A percentile compares a stretch with the other conserved stretches of the same genome.
Evolutionary conservation across 2,329 filamentous ascomycete species (phyloP).

Genomic region (Thielaviopsis populi): DNA sequence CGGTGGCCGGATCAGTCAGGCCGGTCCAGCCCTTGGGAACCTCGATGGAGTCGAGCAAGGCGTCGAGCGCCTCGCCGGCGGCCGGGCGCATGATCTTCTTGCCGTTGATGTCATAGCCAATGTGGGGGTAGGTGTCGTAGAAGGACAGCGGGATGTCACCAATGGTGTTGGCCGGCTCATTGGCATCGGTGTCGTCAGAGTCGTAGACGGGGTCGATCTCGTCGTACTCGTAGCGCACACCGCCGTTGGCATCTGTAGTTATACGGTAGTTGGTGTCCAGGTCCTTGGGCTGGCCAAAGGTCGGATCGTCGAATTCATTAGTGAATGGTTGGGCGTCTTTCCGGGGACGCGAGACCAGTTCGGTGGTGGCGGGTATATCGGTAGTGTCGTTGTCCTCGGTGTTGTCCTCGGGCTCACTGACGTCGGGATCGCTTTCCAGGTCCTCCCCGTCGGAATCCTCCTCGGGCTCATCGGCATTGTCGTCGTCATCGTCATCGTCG

Average conservation of each 20-base stretch:
- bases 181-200: slow-evolving; percentile 80
- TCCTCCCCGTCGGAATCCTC: slow-evolving; percentile 28
- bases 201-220: slow-evolving; percentile 93
- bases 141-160: slow-evolving; percentile 87
- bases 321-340: slow-evolving; percentile 22
- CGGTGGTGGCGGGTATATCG: slow-evolving; percentile 29
- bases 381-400: slow-evolving; percentile 28
- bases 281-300: slow-evolving; percentile 8
- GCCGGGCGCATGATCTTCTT: slow-evolving; percentile 96
- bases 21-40: slow-evolving; percentile 96
- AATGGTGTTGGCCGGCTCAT: slow-evolving; percentile 73
- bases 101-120: slow-evolving; percentile 97
- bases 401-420: slow-evolving; percentile 24
- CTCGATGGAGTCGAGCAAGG: slow-evolving; percentile 88
- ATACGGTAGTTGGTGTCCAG: slow-evolving; percentile 34
- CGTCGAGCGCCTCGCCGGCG: slow-evolving; percentile 83
- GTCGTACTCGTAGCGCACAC: slow-evolving; percentile 76
- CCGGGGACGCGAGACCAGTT: slow-evolving; percentile 17
- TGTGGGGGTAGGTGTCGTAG: slow-evolving; percentile 95
- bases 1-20: slow-evolving; percentile 82
- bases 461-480: slow-evolving; percentile 26
- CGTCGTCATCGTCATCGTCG: slow-evolving; percentile 34
- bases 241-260: slow-evolving; percentile 75
- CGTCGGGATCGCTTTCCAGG: slow-evolving; percentile 28
- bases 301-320: slow-evolving; percentile 24